These are phyloP conservation scores for Somion occarium DNA, from an alignment of 1,284 basidiomycete species.

Conservation along the genomic window DNA sequence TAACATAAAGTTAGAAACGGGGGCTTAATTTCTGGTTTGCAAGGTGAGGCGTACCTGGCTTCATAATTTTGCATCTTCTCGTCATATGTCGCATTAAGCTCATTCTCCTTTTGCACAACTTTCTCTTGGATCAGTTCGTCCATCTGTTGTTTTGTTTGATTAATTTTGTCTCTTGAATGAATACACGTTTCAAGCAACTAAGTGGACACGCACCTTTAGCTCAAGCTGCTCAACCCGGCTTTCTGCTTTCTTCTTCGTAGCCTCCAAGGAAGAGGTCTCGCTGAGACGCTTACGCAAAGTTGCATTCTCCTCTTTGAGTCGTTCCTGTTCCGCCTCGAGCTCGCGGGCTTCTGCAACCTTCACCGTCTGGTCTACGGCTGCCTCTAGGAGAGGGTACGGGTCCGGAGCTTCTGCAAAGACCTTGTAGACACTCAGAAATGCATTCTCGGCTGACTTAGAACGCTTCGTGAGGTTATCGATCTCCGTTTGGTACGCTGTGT, in stretches of 20 bases:
- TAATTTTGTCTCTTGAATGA: no score
- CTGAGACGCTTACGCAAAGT: conserved; percentile 69
- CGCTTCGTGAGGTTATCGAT: conserved; percentile 94
- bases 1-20: neutral
- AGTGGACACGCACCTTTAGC: conserved; percentile 55
- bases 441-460: conserved; percentile 87
- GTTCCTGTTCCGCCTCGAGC: conserved; percentile 67
- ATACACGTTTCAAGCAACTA: neutral
- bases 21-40: neutral
- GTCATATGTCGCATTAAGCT: conserved; percentile 93
- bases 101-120: conserved; percentile 88
- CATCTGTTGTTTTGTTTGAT: conserved; percentile 64
- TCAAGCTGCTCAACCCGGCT: conserved; percentile 74
- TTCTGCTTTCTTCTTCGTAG: conserved; percentile 75
- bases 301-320: conserved; percentile 74
- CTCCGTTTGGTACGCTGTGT: conserved; percentile 87
- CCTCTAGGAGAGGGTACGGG: conserved; percentile 93
- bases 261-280: conserved; percentile 64
- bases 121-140: conserved; percentile 85
- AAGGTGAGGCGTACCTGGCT: conserved; percentile 59
- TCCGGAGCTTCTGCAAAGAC: conserved; percentile 92
- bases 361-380: conserved; percentile 88
- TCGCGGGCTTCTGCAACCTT: conserved; percentile 78
- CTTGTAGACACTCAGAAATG: conserved; percentile 93
- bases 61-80: conserved; percentile 94